Base-by-base conservation (phyloP, 768 basidiomycete genomes). In the Termitomyces sp. region DNA sequence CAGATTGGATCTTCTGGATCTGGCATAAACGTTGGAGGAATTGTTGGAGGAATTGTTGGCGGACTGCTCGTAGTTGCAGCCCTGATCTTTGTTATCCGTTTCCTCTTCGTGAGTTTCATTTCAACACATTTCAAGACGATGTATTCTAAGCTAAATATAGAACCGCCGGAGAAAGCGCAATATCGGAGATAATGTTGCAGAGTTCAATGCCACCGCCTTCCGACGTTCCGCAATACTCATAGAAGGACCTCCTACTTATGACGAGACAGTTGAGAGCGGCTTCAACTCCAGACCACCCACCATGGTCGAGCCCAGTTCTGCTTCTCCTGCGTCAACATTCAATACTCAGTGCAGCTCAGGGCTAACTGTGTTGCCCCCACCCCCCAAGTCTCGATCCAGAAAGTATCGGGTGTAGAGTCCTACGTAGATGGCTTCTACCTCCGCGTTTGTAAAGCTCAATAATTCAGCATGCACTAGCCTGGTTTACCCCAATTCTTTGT, bases 181-280 rank as follows among this genome's bases (percentile, higher is more conserved):
- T 60, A 72, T 69, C 16, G 67, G 73, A 16, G 2, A 1, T 11
- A 72, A 72, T 0, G 76, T 77, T 27, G 64, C 68, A 46, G 69
- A 63, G 19, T 89, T 87, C 67, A 77, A 82, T 58, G 69, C 84
- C 1, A 69, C 72, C 38, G 78, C 78, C 10, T 88, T 87, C 77
- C 81, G 82, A 51, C 82, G 84, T 53, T 89, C 87, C 16, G 81
- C 79, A 17, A 66, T 84, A 17, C 67, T 88, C 23, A 70, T 83
- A 21, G 73, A 82, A 46, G 85, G 86, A 61, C 77, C 80, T 12
- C 73, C 71, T 21, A 70, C 73, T 2, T 73, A 73, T 38, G 71
- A 74, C 42, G 75, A 75, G 53, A 72, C 68, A 44, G 65, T 73
- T 54, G 71, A 71, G 23, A 69, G 71, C 29, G 75, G 77, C 1